Base-by-base conservation (phyloP, 768 basidiomycete genomes). In the Mycena capillaripes region DNA sequence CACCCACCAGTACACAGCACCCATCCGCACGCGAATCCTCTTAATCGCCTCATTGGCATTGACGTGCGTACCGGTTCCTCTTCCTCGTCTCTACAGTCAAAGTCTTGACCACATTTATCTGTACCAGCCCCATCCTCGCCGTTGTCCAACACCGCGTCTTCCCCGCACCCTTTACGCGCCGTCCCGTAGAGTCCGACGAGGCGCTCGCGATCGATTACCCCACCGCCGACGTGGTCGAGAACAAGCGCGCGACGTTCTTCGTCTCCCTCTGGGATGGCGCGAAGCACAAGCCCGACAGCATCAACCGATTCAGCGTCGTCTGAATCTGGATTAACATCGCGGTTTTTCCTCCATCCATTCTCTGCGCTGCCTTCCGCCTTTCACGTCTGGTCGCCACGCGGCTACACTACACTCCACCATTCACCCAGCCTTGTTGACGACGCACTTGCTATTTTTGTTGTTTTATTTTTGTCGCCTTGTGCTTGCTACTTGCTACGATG, bases 141-240 rank as follows among this genome's bases (percentile, higher is more conserved):
- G 84, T 83, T 76, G 82, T 78, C 6, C 91, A 92, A 65, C 89
- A 91, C 78, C 82, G 80, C 53, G 40, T 86, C 19, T 92, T 92
- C 79, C 83, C 78, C 53, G 81, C 81, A 5, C 85, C 89, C 6
- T 92, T 91, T 79, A 78, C 79, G 38, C 84, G 86, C 52, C 78
- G 78, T 9, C 78, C 77, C 27, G 76, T 32, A 7, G 69, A 73
- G 19, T 74, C 74, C 19, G 78, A 79, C 66, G 68, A 65, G 10
- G 70, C 65, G 30, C 72, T 78, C 42, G 70, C 29, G 52, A 74
- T 76, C 71, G 67, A 79, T 57, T 78, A 71, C 71, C 76, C 78
- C 48, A 68, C 66, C 52, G 29, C 46, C 3, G 42, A 44, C 4
- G 61, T 36, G 17, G n/a, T 48, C 52, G 60, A 60, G 34, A 11